phyloP scores from a whole-genome alignment of 805 yeast genomes.

The Starmerella kuoi region DNA sequence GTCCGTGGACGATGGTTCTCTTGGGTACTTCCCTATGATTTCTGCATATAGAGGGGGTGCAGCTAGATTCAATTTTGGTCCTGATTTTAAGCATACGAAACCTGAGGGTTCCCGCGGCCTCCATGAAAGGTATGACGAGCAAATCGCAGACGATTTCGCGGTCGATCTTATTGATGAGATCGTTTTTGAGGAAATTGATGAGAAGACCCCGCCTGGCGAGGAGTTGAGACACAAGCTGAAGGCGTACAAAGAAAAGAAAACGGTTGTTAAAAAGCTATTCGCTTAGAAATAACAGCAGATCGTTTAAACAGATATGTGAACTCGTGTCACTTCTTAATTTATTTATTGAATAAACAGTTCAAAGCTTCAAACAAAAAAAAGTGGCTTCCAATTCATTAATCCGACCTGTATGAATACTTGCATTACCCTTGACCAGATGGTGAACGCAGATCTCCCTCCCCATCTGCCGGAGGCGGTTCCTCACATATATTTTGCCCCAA shows the following conservation, averaged over 20 bases:
- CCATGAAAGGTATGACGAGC: conserved; percentile 50
- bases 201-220: conserved; percentile 1
- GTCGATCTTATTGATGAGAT: conserved; percentile 76
- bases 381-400: too few species aligned
- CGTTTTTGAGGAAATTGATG: conserved; percentile 17
- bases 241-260: conserved; percentile 7
- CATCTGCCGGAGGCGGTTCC: too few species aligned
- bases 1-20: conserved; percentile 57
- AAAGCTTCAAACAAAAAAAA: too few species aligned
- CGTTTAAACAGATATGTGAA: too few species aligned
- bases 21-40: conserved; percentile 87
- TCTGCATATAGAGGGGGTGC: conserved; percentile 72
- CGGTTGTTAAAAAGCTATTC: conserved; percentile 4
- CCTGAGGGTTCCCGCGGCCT: conserved; percentile 37
- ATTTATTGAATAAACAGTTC: not conserved
- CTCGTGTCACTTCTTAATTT: not conserved
- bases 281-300: too few species aligned
- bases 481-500: too few species aligned
- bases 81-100: conserved; percentile 34
- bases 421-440: too few species aligned
- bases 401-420: too few species aligned
- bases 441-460: too few species aligned
- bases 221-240: conserved; percentile 5
- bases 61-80: conserved; percentile 59
- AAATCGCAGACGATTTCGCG: conserved; percentile 64